Evolutionary conservation across 352 stramenopile species (phyloP).

Genomic region (Phytophthora pluvialis): DNA sequence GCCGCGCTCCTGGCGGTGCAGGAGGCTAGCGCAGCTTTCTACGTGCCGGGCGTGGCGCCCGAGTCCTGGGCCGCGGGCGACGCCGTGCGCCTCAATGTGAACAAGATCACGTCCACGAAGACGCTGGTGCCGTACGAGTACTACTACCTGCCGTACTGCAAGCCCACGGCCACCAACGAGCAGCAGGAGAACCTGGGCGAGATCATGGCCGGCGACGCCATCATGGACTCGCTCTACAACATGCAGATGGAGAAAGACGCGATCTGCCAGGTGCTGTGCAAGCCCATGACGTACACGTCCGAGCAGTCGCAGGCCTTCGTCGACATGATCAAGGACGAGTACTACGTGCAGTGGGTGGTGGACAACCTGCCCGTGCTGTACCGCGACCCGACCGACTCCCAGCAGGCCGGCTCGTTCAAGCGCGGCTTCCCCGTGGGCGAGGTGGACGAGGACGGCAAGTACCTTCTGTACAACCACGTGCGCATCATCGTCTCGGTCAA

Average conservation of each 20-base stretch:
- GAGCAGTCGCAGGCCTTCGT: conserved; percentile 87
- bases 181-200: conserved; percentile 93
- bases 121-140: conserved; percentile 99
- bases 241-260: conserved; percentile 91
- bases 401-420: conserved; percentile 83
- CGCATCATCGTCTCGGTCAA: conserved; percentile 95
- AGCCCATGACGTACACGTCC: conserved; percentile 82
- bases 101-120: conserved; percentile 98
- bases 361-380: conserved; percentile 93
- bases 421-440: conserved; percentile 94
- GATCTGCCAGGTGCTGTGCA: conserved; percentile 91
- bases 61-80: conserved; percentile 86
- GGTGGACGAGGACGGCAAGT: conserved; percentile 89
- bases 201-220: conserved; percentile 92
- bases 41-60: conserved; percentile 85
- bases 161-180: conserved; percentile 79
- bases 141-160: conserved; percentile 97
- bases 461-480: conserved; percentile 99
- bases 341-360: conserved; percentile 95
- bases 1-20: conserved; percentile 27
- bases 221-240: conserved; percentile 92
- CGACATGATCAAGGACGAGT: conserved; percentile 94
- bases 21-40: conserved; percentile 67
- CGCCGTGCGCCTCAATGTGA: conserved; percentile 94
- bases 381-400: conserved; percentile 72